Evolutionary conservation across 1,284 basidiomycete species (phyloP), one percentile per base, ranked within the genome.

Genomic region (Limonomyces culmigenus): DNA sequence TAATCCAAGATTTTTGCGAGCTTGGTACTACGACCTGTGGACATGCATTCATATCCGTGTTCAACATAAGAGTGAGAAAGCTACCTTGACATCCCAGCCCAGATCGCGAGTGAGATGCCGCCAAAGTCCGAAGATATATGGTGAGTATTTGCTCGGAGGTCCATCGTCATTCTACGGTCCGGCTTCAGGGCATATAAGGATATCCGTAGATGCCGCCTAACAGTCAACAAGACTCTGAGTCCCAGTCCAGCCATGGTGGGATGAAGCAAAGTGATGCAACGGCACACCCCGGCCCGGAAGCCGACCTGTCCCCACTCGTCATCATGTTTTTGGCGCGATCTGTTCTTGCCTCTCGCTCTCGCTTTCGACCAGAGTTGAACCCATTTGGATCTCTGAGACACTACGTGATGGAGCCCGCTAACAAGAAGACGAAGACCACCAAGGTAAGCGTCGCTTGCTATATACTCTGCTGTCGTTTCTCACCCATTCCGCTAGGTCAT

Each of bases 1-100:
- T 81, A 32, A 87, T 85, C 89, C 89, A 95, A 27, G 80, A 86
- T 54, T 86, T 88, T 53, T 95, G 89, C 13, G 75, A 69, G 45
- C 76, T 78, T 2, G 89, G 89, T 13, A 93, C 60, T 39, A 93
- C 87, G 3, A 95, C 30, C 30, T 32, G 8, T 8, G 6, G 8
- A 6, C 8, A 32, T 6, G 10, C 8, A 32, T 27, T n/a, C 8
- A 15, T 16, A 32, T 32, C 15, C 8, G 30, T 8, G 8, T 8
- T 32, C 30, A 32, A 10, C 10, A 17, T 32, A 15, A 17, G 30
- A 13, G 30, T 32, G 8, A 8, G 16, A 8, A 13, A 32, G 8
- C 30, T 17, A 32, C 88, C 46, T 75, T 78, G 29, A 95, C 83
- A 45, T 87, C 68, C 81, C 84, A 89, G 3, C 78, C 81, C 75